A percentile compares a stretch with the other conserved stretches of the same genome.
These are phyloP conservation scores for Tremellales sp. DNA, from an alignment of 1,284 basidiomycete species.

Conservation along the genomic window DNA sequence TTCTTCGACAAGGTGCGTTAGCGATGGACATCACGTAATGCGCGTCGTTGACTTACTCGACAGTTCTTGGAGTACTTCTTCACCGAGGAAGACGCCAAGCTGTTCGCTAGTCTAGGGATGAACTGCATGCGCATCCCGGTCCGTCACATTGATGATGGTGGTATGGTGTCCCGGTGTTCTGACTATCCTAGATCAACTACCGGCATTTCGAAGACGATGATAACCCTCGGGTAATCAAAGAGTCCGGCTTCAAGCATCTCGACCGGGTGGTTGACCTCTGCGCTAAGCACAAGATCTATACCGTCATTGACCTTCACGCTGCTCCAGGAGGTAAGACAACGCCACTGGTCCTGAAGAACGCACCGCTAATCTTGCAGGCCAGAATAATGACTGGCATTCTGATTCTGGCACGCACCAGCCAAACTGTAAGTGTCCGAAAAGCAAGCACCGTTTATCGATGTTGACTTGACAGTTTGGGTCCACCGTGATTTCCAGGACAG, in stretches of 20 bases:
- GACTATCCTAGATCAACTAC: constrained; percentile 36
- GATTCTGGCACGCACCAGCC: constrained; percentile 38
- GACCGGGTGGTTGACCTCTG: constrained; percentile 43
- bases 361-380: constrained; percentile 12
- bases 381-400: constrained; percentile 47
- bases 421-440: constrained; percentile 34
- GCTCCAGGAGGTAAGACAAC: constrained; percentile 34
- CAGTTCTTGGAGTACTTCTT: constrained; percentile 73
- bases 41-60: background rate
- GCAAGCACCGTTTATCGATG: background rate
- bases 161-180: background rate
- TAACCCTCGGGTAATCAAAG: constrained; percentile 42
- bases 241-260: constrained; percentile 42
- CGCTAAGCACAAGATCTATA: constrained; percentile 37
- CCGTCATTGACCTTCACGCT: constrained; percentile 46
- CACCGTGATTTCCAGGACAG: constrained; percentile 75
- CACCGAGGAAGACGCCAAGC: constrained; percentile 62
- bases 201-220: constrained; percentile 44
- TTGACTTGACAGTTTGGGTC: constrained; percentile 58
- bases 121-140: constrained; percentile 60
- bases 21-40: background rate
- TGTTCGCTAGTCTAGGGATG: constrained; percentile 62
- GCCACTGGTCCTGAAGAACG: background rate
- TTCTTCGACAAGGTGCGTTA: constrained; percentile 66
- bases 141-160: constrained; percentile 1